Evolutionary conservation across 495 filamentous ascomycete genomes (phyloP).

Genomic region (Lasiosphaeria miniovina): DNA sequence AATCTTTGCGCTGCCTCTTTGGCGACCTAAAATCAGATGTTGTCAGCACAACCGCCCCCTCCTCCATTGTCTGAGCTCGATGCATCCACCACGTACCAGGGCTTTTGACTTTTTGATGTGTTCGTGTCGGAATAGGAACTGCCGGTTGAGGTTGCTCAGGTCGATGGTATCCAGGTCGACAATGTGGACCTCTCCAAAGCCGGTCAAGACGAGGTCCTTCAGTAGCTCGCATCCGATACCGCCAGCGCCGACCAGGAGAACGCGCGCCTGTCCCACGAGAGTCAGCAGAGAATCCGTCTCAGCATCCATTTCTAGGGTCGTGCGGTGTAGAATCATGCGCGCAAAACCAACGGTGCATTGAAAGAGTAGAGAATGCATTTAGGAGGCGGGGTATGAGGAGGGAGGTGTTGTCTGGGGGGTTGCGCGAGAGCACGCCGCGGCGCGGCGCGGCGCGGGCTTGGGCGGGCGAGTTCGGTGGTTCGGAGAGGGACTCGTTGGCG

Average conservation of each 20-base stretch:
- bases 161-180: conserved; percentile 99
- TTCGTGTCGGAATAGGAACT: conserved; percentile 95
- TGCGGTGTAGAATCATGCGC: not conserved
- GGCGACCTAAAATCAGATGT: conserved; percentile 63
- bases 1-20: conserved; percentile 90
- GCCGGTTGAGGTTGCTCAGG: conserved; percentile 93
- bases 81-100: conserved; percentile 56
- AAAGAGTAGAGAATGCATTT: not conserved
- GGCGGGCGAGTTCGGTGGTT: not conserved
- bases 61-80: not conserved
- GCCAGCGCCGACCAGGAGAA: conserved; percentile 92
- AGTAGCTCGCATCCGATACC: conserved; percentile 97
- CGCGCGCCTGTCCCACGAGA: conserved; percentile 61
- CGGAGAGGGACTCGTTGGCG: not conserved
- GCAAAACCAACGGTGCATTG: not conserved
- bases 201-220: conserved; percentile 91
- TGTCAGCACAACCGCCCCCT: conserved; percentile 5
- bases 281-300: conserved; percentile 28
- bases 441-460: not conserved
- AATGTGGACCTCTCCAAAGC: conserved; percentile 92
- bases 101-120: conserved; percentile 98
- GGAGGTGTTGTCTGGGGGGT: not conserved
- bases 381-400: not conserved
- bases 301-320: not conserved
- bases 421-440: not conserved